A percentile compares a stretch with the other conserved stretches of the same genome.
These are phyloP conservation scores for Neurospora sp. DNA, from an alignment of 495 filamentous ascomycete genomes.

Conservation along the genomic window DNA sequence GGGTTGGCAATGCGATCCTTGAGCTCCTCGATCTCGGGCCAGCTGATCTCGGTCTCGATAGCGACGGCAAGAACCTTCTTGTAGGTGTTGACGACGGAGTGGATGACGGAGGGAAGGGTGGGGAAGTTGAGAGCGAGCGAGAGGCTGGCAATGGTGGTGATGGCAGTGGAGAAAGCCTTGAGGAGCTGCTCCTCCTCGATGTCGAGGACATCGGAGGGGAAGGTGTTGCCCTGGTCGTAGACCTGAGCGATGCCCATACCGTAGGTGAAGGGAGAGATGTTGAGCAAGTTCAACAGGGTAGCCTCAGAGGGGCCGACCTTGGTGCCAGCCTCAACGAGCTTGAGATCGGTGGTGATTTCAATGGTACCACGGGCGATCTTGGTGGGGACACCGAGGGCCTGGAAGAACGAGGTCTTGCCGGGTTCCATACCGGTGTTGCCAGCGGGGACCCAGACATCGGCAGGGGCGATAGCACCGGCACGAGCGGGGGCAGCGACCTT, in stretches of 20 bases:
- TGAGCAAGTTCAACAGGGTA: constrained; percentile 96
- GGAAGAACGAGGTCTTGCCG: constrained; percentile 99
- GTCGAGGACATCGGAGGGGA: constrained; percentile 74
- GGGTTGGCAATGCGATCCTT: constrained; percentile 99
- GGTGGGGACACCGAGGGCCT: constrained; percentile 99
- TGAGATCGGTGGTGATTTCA: constrained; percentile 97
- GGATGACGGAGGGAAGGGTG: constrained; percentile 90
- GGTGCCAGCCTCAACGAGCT: constrained; percentile 83
- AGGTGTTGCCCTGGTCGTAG: constrained; percentile 92
- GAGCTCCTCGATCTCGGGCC: constrained; percentile 91
- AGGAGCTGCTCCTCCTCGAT: constrained; percentile 90
- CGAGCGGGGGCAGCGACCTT: constrained; percentile 94
- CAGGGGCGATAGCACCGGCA: constrained; percentile 90
- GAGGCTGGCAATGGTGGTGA: constrained; percentile 77
- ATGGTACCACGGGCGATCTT: constrained; percentile 99
- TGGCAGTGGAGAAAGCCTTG: constrained; percentile 67
- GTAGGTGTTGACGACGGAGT: constrained; percentile 92
- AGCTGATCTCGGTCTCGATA: constrained; percentile 82
- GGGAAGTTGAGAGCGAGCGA: constrained; percentile 90
- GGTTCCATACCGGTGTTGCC: constrained; percentile 99
- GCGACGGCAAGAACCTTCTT: constrained; percentile 94
- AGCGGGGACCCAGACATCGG: constrained; percentile 83
- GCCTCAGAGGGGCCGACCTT: constrained; percentile 99
- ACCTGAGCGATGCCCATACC: constrained; percentile 93
- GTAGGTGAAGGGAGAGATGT: constrained; percentile 99